phyloP scores from a whole-genome alignment of 768 basidiomycete genomes.

The Calocera cornea region DNA sequence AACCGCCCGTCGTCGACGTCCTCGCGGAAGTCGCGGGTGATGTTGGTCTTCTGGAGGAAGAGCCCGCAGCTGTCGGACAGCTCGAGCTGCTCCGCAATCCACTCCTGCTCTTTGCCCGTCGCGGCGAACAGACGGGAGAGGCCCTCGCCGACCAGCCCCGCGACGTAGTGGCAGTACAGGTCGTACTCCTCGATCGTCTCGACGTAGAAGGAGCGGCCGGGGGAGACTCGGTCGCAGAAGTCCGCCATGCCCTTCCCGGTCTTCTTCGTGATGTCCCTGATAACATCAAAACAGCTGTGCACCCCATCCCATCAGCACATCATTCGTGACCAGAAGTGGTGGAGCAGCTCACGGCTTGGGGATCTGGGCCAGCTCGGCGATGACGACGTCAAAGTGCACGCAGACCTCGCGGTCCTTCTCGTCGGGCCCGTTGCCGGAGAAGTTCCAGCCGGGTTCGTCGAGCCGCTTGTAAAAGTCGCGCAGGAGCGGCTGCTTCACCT shows the following conservation, averaged over 20 bases:
- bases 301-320: too few species aligned
- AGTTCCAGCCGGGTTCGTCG: slow-evolving; percentile 74
- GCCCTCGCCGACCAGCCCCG: slow-evolving; percentile 93
- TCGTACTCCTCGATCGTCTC: slow-evolving; percentile 77
- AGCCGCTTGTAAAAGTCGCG: slow-evolving; percentile 70
- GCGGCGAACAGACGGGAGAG: slow-evolving; percentile 78
- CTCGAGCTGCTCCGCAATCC: slow-evolving; percentile 67
- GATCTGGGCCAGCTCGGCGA: slow-evolving; percentile 65
- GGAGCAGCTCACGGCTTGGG: slow-evolving; percentile 37
- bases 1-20: slow-evolving; percentile 70
- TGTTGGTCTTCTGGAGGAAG: slow-evolving; percentile 94
- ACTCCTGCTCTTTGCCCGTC: slow-evolving; percentile 64
- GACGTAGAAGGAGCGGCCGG: slow-evolving; percentile 48
- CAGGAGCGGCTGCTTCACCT: slow-evolving; percentile 72
- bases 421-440: slow-evolving; percentile 61
- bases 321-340: too few species aligned
- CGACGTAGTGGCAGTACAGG: slow-evolving; percentile 97
- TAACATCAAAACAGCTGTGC: slow-evolving; percentile 51
- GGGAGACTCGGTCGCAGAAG: slow-evolving; percentile 71
- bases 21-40: slow-evolving; percentile 89
- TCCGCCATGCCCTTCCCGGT: slow-evolving; percentile 96
- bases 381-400: slow-evolving; percentile 65
- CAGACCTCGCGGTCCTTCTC: slow-evolving; percentile 83
- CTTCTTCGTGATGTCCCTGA: slow-evolving; percentile 67
- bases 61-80: slow-evolving; percentile 92